Conservation (phyloP, 1,284 basidiomycete species). For the Boletus smithii region DNA sequence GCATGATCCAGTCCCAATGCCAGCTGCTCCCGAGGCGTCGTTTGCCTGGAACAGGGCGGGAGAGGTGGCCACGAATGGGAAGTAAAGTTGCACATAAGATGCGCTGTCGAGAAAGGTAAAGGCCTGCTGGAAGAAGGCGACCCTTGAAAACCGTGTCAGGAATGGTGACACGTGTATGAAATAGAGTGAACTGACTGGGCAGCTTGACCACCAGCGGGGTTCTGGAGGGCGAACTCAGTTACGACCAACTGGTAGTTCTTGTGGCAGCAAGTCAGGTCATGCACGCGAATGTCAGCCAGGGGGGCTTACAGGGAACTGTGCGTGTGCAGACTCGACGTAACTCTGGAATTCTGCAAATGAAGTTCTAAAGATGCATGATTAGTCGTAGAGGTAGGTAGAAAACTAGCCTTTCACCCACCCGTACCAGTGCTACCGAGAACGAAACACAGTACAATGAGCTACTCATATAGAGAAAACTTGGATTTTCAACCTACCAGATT, state of each 20-base stretch:
- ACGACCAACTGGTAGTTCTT: constrained; percentile 25
- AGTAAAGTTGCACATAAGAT: constrained; percentile 34
- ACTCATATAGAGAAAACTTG: background rate
- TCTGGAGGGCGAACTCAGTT: constrained; percentile 34
- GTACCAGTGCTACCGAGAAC: constrained; percentile 33
- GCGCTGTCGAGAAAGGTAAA: constrained; percentile 33
- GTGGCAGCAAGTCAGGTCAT: constrained; percentile 4
- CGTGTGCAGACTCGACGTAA: constrained; percentile 28
- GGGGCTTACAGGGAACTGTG: constrained; percentile 29
- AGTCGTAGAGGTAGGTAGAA: background rate
- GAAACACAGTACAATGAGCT: background rate
- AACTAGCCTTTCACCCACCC: constrained; percentile 17
- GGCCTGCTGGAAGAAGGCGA: constrained; percentile 33
- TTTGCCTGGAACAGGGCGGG: constrained; percentile 23
- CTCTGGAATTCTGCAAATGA: constrained; percentile 30
- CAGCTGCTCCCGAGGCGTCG: constrained; percentile 9
- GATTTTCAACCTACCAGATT: constrained; percentile 26
- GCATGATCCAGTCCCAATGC: constrained; percentile 29
- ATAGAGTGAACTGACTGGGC: constrained; percentile 28
- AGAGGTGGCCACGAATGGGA: constrained; percentile 36
- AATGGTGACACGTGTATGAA: background rate
- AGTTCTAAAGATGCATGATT: constrained; percentile 9
- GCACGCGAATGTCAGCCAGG: background rate
- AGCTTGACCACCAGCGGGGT: constrained; percentile 33
- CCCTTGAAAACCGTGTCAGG: constrained; percentile 18